A percentile compares a stretch with the other conserved stretches of the same genome.
These are phyloP conservation scores for Macrotyloma uniflorum DNA, from an alignment of 306 rosid genomes.

Conservation along the genomic window DNA sequence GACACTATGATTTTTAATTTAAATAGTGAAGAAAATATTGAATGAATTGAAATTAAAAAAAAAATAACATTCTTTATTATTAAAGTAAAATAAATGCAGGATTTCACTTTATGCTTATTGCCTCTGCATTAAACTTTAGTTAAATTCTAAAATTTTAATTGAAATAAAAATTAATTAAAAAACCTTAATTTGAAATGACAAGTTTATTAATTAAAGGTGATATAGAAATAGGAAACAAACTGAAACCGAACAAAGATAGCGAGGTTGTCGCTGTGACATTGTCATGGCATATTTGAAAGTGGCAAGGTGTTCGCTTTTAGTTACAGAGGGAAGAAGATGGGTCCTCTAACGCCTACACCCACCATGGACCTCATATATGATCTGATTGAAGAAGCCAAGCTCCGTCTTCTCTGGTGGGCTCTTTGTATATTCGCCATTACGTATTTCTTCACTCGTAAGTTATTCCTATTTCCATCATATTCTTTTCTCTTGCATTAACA, in stretches of 20 bases:
- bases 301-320: slow-evolving; percentile 34
- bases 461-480: slow-evolving; percentile 4
- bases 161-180: too few species aligned
- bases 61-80: too few species aligned
- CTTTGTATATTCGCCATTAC: slow-evolving; percentile 79
- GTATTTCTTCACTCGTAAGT: slow-evolving; percentile 92
- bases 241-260: slow-evolving; percentile 41
- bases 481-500: background rate
- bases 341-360: slow-evolving; percentile 43
- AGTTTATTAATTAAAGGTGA: background rate
- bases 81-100: too few species aligned
- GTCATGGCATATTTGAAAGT: slow-evolving; percentile 31
- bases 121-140: too few species aligned
- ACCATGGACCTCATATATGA: slow-evolving; percentile 63
- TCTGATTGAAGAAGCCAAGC: slow-evolving; percentile 89
- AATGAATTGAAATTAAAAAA: too few species aligned
- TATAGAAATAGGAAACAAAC: background rate
- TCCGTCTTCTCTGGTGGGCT: slow-evolving; percentile 94
- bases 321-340: slow-evolving; percentile 40
- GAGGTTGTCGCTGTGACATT: slow-evolving; percentile 38
- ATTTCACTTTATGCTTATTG: too few species aligned
- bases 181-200: background rate
- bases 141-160: too few species aligned
- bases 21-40: too few species aligned
- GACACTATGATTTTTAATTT: too few species aligned